phyloP scores from a whole-genome alignment of 164 flowering plant genomes.

The Piper longum region DNA sequence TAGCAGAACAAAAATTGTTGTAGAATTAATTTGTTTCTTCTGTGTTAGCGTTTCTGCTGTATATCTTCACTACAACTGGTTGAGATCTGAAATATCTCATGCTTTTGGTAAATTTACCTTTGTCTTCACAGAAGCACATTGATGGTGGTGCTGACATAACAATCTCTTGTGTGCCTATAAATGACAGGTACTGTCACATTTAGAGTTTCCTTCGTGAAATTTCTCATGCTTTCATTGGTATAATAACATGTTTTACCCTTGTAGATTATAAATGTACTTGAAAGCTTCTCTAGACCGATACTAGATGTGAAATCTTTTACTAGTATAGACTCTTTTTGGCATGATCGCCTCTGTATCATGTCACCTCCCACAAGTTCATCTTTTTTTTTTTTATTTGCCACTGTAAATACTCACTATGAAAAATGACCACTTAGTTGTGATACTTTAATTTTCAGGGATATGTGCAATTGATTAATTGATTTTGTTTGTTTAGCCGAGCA shows the following conservation, averaged over 20 bases:
- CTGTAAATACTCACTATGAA: not conserved
- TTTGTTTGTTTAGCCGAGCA: conserved; percentile 40
- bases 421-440: not conserved
- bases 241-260: no score
- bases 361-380: not conserved
- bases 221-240: not conserved
- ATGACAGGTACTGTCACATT: conserved; percentile 36
- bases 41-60: not conserved
- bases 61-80: not conserved
- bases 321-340: not conserved
- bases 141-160: conserved; percentile 73
- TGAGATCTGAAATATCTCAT: not conserved
- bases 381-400: not conserved
- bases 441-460: not conserved
- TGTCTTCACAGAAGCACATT: conserved; percentile 43
- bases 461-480: not conserved
- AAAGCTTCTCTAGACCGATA: no score
- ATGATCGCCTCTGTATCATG: not conserved
- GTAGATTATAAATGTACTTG: no score
- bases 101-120: not conserved
- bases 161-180: conserved; percentile 67
- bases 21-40: not conserved
- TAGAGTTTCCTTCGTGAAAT: not conserved
- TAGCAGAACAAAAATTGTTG: no score
- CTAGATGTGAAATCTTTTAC: not conserved